These are phyloP conservation scores for Rosa chinensis DNA, from an alignment of 306 rosid species.

Conservation along the genomic window DNA sequence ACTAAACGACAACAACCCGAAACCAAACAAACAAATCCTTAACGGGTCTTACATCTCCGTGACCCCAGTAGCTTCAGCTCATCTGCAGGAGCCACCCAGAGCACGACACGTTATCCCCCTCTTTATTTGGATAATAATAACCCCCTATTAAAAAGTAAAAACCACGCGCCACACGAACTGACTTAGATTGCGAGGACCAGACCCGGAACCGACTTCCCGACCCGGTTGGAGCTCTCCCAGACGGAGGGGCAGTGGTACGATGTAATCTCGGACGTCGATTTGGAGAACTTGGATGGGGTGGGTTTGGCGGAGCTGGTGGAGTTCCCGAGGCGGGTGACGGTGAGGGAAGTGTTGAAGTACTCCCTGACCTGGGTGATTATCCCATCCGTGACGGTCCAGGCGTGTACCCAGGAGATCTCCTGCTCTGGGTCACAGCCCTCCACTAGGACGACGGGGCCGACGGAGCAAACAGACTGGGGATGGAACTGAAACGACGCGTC, in stretches of 20 bases:
- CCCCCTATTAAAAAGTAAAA: neutral
- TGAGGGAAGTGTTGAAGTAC: slow-evolving; percentile 90
- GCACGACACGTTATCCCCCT: slow-evolving; percentile 30
- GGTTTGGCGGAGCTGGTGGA: neutral
- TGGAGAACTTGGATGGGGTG: slow-evolving; percentile 6
- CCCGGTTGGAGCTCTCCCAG: slow-evolving; percentile 82
- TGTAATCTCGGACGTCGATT: slow-evolving; percentile 44
- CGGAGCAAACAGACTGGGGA: slow-evolving; percentile 56
- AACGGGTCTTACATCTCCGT: slow-evolving; percentile 36
- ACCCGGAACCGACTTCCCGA: slow-evolving; percentile 92
- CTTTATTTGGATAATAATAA: slow-evolving; percentile 18
- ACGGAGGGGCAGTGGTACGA: slow-evolving; percentile 62
- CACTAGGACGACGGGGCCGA: slow-evolving; percentile 71
- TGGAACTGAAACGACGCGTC: slow-evolving; percentile 40
- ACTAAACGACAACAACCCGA: neutral
- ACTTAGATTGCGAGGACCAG: slow-evolving; percentile 73
- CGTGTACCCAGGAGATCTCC: slow-evolving; percentile 85
- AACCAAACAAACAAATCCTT: neutral
- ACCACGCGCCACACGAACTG: neutral
- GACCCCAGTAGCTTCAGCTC: slow-evolving; percentile 9
- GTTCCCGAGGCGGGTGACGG: slow-evolving; percentile 67
- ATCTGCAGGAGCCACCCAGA: slow-evolving; percentile 19
- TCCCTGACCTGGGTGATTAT: slow-evolving; percentile 81
- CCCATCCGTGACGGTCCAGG: slow-evolving; percentile 84
- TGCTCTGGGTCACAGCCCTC: slow-evolving; percentile 69